A percentile compares a stretch with the other conserved stretches of the same genome.
These are phyloP conservation scores for Rhizoclosmatium globosum DNA, from an alignment of 192 early-diverging fungal genomes.

Conservation along the genomic window DNA sequence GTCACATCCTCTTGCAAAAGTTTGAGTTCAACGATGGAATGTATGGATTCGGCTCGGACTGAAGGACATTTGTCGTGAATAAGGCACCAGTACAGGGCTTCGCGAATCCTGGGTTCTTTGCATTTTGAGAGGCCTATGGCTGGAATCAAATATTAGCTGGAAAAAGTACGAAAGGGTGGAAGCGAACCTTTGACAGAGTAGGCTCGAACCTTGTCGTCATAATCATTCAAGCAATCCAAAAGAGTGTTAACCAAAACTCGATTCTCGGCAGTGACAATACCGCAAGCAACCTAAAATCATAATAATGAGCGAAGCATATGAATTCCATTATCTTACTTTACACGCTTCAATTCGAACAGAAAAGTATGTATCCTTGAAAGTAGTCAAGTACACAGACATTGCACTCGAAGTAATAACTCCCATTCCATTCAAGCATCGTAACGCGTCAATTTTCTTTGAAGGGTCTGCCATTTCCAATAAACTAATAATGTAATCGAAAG, in stretches of 20 bases:
- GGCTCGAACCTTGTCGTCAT: conserved; percentile 50
- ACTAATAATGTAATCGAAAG: conserved; percentile 54
- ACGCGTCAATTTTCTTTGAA: conserved; percentile 50
- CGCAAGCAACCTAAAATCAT: conserved; percentile 49
- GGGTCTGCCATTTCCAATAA: conserved; percentile 51
- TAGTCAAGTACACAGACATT: conserved; percentile 37
- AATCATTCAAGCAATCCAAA: conserved; percentile 50
- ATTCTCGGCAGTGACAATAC: conserved; percentile 40
- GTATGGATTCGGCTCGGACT: conserved; percentile 58
- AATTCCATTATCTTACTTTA: conserved; percentile 47
- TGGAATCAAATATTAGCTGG: too few species aligned
- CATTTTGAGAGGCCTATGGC: conserved; percentile 50
- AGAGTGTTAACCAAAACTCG: conserved; percentile 47
- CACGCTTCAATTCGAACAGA: conserved; percentile 59
- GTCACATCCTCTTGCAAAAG: conserved; percentile 39
- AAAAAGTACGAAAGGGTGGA: neutral
- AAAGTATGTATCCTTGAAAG: conserved; percentile 54
- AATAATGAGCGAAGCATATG: neutral
- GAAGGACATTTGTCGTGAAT: conserved; percentile 49
- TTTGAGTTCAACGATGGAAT: conserved; percentile 44
- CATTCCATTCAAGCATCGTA: conserved; percentile 46
- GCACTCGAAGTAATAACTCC: conserved; percentile 42
- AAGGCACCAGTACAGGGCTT: conserved; percentile 53
- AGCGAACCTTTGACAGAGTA: conserved; percentile 58
- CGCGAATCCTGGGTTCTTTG: conserved; percentile 49